phyloP scores from a whole-genome alignment of 371 early-diverging fungal species.

The Mucor sp. region DNA sequence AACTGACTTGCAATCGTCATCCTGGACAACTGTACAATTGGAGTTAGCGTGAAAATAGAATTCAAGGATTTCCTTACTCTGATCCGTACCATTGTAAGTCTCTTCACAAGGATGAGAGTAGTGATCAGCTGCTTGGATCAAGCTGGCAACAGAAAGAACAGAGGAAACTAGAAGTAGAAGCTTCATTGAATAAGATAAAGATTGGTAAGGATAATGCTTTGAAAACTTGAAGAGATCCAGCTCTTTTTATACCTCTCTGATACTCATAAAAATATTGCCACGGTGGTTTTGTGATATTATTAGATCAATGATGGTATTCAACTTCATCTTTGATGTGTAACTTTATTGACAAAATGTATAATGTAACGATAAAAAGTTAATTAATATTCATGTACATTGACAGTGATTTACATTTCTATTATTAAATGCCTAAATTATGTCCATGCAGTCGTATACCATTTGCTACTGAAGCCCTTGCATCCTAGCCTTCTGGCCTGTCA shows the following conservation, averaged over 20 bases:
- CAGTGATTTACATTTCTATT: neutral
- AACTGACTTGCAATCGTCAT: constrained; percentile 5
- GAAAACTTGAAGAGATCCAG: neutral
- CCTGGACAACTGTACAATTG: neutral
- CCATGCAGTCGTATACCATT: neutral
- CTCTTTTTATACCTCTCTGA: neutral
- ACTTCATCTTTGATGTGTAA: no score
- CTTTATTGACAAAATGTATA: neutral
- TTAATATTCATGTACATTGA: neutral
- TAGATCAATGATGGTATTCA: neutral
- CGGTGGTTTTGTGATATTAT: neutral
- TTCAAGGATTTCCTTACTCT: neutral
- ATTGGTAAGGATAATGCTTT: neutral
- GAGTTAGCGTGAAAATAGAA: neutral
- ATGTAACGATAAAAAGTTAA: neutral
- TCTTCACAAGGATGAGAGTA: constrained; percentile 5
- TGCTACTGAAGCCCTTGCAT: no score
- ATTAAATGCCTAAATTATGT: neutral
- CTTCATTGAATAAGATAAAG: neutral
- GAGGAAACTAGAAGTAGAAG: constrained; percentile 3
- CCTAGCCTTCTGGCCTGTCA: no score
- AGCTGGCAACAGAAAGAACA: neutral
- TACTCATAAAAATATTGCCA: no score
- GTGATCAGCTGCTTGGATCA: constrained; percentile 1
- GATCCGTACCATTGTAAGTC: neutral